Evolutionary conservation across 2,329 filamentous ascomycete genomes (phyloP).

Genomic region (Fusarium redolens): DNA sequence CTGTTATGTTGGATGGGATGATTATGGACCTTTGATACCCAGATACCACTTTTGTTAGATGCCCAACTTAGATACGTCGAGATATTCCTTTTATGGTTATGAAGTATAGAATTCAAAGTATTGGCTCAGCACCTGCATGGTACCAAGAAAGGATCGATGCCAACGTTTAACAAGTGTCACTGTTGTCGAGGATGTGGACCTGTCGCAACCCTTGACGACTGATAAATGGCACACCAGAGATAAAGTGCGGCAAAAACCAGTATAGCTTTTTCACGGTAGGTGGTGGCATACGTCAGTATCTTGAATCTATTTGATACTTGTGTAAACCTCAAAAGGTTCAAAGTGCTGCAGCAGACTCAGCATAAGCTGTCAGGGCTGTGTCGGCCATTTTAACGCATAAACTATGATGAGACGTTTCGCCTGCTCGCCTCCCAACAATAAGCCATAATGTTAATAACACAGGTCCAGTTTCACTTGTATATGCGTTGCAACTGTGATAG

Average conservation of each 20-base stretch:
- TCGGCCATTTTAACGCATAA: slow-evolving; percentile 1
- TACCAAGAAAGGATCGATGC: no score
- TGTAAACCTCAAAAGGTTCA: background rate
- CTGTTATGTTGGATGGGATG: slow-evolving; percentile 13
- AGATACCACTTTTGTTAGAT: slow-evolving; percentile 27
- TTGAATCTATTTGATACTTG: background rate
- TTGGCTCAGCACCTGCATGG: background rate
- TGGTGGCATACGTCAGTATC: background rate
- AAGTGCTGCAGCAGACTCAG: background rate
- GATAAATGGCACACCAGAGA: background rate
- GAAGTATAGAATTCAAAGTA: background rate
- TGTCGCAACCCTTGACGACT: background rate
- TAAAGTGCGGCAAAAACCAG: background rate
- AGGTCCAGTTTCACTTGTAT: background rate
- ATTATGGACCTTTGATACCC: slow-evolving; percentile 35
- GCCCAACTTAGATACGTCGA: slow-evolving; percentile 14
- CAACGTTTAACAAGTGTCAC: background rate
- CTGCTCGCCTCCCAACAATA: background rate
- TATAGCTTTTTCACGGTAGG: background rate
- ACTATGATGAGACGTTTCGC: background rate
- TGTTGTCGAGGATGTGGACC: background rate
- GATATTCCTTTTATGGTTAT: background rate
- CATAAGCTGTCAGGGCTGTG: background rate
- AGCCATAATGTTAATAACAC: slow-evolving; percentile 3
- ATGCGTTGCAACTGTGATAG: background rate